Conservation (phyloP, 805 yeast genomes). For the Metschnikowia picachoensis region DNA sequence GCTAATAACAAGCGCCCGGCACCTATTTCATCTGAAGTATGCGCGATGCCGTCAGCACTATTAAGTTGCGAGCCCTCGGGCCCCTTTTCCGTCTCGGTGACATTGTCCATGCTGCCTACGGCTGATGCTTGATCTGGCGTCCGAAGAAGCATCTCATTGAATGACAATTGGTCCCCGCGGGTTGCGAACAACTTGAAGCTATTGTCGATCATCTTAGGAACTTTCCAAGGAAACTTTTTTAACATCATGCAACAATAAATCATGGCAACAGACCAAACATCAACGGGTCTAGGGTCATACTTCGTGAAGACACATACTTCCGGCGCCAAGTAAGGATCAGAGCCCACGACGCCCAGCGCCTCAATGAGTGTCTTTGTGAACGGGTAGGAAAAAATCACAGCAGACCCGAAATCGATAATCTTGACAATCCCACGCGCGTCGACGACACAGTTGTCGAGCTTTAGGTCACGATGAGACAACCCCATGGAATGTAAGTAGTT, state of each 20-base stretch:
- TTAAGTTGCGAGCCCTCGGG: conserved; percentile 12
- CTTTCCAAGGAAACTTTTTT: conserved; percentile 93
- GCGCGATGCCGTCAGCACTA: conserved; percentile 37
- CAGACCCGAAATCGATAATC: conserved; percentile 90
- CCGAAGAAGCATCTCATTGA: conserved; percentile 56
- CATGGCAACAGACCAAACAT: conserved; percentile 89
- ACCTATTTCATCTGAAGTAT: conserved; percentile 65
- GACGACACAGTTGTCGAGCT: conserved; percentile 89
- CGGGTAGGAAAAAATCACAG: conserved; percentile 88
- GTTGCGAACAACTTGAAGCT: conserved; percentile 81
- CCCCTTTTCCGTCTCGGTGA: conserved; percentile 20
- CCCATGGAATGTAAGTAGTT: conserved; percentile 81
- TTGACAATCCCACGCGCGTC: conserved; percentile 79
- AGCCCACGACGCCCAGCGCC: conserved; percentile 81
- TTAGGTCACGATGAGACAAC: conserved; percentile 85
- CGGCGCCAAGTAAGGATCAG: conserved; percentile 89
- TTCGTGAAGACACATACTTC: conserved; percentile 80
- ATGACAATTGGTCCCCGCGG: conserved; percentile 58
- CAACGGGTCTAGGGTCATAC: conserved; percentile 91
- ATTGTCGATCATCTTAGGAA: conserved; percentile 76
- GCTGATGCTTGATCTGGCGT: conserved; percentile 39
- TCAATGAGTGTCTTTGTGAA: conserved; percentile 68
- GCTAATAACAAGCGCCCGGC: conserved; percentile 69
- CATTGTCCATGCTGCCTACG: conserved; percentile 18
- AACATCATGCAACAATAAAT: conserved; percentile 89